phyloP scores from a whole-genome alignment of 345 rosid species.

The Salix arbutifolia region DNA sequence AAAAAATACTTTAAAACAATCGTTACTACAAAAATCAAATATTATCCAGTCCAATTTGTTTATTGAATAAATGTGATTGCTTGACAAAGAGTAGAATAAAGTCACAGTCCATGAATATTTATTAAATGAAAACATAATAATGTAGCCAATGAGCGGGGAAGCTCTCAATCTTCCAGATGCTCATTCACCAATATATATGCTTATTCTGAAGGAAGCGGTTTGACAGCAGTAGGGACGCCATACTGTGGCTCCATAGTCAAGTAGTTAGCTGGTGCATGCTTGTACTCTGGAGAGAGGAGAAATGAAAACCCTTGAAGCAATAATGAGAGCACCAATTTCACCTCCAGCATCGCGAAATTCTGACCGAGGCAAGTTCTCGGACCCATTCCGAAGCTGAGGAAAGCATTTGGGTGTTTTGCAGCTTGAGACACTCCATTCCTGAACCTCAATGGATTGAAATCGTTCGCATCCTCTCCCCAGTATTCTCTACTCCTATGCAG shows the following conservation, averaged over 20 bases:
- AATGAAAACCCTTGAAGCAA: slow-evolving; percentile 45
- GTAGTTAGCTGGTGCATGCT: slow-evolving; percentile 39
- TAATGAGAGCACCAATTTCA: slow-evolving; percentile 47
- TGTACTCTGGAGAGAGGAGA: slow-evolving; percentile 48
- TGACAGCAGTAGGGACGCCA: slow-evolving; percentile 42
- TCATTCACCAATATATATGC: no score
- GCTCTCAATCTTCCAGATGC: no score
- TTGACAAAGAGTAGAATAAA: no score
- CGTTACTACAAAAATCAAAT: no score
- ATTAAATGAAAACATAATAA: no score
- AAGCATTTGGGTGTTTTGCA: slow-evolving; percentile 40
- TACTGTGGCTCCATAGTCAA: slow-evolving; percentile 42
- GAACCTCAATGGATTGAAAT: slow-evolving; percentile 56
- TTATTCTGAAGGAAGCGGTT: slow-evolving; percentile 18
- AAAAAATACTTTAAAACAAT: no score
- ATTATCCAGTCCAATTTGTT: no score
- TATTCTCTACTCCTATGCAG: slow-evolving; percentile 41
- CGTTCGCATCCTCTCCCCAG: slow-evolving; percentile 60
- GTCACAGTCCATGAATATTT: no score
- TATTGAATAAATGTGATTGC: no score
- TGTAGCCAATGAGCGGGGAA: no score
- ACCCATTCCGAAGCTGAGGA: slow-evolving; percentile 47
- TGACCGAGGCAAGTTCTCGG: slow-evolving; percentile 66
- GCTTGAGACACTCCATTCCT: slow-evolving; percentile 42
- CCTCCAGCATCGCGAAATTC: slow-evolving; percentile 57